phyloP scores from a whole-genome alignment of 805 yeast genomes.

The Pichia heedii region DNA sequence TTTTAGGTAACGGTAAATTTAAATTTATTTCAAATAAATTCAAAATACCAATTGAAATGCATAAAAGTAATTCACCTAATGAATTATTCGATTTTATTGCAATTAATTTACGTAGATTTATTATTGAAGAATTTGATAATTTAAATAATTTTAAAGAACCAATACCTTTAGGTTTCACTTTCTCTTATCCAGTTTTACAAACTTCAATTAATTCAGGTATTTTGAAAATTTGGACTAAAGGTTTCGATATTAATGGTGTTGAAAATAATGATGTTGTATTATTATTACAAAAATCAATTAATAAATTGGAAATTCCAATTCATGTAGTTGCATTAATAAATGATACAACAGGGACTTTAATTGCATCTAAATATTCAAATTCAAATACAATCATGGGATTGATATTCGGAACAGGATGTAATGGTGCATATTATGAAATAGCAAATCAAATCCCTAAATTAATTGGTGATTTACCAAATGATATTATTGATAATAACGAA shows the following conservation, averaged over 20 bases:
- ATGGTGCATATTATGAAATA: slow-evolving; percentile 89
- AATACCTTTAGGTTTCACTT: slow-evolving; percentile 87
- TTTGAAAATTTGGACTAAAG: slow-evolving; percentile 96
- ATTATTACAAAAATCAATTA: slow-evolving; percentile 71
- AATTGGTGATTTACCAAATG: slow-evolving; percentile 57
- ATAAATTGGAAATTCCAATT: slow-evolving; percentile 60
- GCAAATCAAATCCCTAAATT: slow-evolving; percentile 71
- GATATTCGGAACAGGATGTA: slow-evolving; percentile 95
- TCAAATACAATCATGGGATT: slow-evolving; percentile 87
- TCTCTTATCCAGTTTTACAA: slow-evolving; percentile 86
- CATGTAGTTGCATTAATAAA: slow-evolving; percentile 86
- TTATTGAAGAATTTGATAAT: slow-evolving; percentile 49
- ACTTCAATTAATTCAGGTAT: slow-evolving; percentile 74
- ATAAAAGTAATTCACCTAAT: slow-evolving; percentile 62
- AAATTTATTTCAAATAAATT: slow-evolving; percentile 83
- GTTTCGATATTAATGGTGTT: slow-evolving; percentile 86
- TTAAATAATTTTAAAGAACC: slow-evolving; percentile 42
- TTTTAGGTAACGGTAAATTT: slow-evolving; percentile 77
- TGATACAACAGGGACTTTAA: slow-evolving; percentile 95
- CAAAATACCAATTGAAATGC: slow-evolving; percentile 64
- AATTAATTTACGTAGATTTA: slow-evolving; percentile 61
- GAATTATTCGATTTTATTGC: slow-evolving; percentile 85
- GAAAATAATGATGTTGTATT: slow-evolving; percentile 95
- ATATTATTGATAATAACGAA: slow-evolving; percentile 46
- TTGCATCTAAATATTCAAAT: slow-evolving; percentile 90